Conservation (phyloP, 139 green algal species). For the Tetradesmus lagerheimii region DNA sequence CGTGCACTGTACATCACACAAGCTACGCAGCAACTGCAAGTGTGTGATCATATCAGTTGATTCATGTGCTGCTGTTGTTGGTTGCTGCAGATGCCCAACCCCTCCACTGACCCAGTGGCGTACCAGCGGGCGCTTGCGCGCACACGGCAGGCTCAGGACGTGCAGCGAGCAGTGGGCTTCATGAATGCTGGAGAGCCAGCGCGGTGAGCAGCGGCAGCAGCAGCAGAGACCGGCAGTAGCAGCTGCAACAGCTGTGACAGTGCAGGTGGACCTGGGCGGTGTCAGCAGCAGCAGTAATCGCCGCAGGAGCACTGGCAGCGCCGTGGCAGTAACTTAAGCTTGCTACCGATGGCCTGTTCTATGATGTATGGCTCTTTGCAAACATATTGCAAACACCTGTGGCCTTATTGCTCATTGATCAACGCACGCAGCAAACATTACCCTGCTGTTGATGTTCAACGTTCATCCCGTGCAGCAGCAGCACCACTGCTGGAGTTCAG, state of each 20-base stretch:
- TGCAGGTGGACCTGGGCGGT: too few species aligned
- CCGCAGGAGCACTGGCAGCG: background rate
- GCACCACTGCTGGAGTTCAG: too few species aligned
- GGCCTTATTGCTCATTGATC: too few species aligned
- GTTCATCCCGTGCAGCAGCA: too few species aligned
- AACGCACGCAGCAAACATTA: too few species aligned
- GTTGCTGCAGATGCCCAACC: slow-evolving; percentile 38
- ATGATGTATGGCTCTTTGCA: too few species aligned
- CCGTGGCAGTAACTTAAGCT: too few species aligned
- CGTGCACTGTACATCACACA: too few species aligned
- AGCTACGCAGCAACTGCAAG: background rate
- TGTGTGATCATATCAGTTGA: background rate
- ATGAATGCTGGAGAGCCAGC: slow-evolving; percentile 67
- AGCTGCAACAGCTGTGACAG: background rate
- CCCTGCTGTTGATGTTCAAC: too few species aligned
- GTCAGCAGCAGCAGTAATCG: background rate
- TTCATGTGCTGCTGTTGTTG: background rate
- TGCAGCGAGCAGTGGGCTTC: slow-evolving; percentile 74
- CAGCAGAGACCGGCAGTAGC: background rate
- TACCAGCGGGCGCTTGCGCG: slow-evolving; percentile 77
- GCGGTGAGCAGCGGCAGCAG: slow-evolving; percentile 47
- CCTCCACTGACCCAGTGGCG: slow-evolving; percentile 58
- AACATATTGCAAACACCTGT: too few species aligned
- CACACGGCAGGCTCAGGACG: slow-evolving; percentile 74
- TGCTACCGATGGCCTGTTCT: too few species aligned